A percentile compares a stretch with the other conserved stretches of the same genome.
phyloP scores from a whole-genome alignment of 2,329 filamentous ascomycete genomes.

The Thielaviopsis ethacetica region DNA sequence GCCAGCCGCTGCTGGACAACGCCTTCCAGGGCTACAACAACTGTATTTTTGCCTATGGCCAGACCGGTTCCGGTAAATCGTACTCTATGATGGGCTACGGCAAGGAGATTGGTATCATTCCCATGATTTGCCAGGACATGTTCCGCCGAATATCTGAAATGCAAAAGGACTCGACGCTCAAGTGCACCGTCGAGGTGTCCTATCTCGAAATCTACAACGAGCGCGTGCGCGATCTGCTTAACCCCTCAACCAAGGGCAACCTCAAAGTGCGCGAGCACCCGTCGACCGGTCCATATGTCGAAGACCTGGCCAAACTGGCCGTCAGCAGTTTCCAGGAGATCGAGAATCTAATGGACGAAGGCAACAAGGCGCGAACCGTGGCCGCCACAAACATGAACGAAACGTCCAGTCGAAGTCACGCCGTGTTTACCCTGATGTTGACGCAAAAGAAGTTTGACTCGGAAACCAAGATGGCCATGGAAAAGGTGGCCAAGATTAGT shows the following conservation, averaged over 20 bases:
- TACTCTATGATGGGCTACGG: conserved; percentile 99
- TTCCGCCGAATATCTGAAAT: conserved; percentile 67
- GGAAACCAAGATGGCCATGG: conserved; percentile 91
- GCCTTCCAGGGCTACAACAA: conserved; percentile 98
- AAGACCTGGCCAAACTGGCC: conserved; percentile 88
- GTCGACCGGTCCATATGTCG: conserved; percentile 92
- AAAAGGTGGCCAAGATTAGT: conserved; percentile 96
- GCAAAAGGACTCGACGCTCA: conserved; percentile 56
- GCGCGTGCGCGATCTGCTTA: conserved; percentile 84
- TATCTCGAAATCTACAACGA: conserved; percentile 99
- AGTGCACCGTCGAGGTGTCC: conserved; percentile 91
- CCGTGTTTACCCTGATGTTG: conserved; percentile 90
- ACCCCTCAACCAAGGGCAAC: conserved; percentile 89
- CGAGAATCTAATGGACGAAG: conserved; percentile 96
- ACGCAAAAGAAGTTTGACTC: conserved; percentile 84
- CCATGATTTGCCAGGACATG: conserved; percentile 94
- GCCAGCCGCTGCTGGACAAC: conserved; percentile 84
- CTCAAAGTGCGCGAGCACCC: conserved; percentile 95
- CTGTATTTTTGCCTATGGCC: conserved; percentile 97
- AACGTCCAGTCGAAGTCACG: conserved; percentile 93
- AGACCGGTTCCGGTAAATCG: conserved; percentile 95
- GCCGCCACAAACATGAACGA: conserved; percentile 99
- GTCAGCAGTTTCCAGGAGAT: conserved; percentile 91
- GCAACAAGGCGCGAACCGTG: conserved; percentile 95
- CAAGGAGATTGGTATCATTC: conserved; percentile 87